Conservation (phyloP, 805 yeast genomes). For the Zygosaccharomyces gambellarensis region DNA sequence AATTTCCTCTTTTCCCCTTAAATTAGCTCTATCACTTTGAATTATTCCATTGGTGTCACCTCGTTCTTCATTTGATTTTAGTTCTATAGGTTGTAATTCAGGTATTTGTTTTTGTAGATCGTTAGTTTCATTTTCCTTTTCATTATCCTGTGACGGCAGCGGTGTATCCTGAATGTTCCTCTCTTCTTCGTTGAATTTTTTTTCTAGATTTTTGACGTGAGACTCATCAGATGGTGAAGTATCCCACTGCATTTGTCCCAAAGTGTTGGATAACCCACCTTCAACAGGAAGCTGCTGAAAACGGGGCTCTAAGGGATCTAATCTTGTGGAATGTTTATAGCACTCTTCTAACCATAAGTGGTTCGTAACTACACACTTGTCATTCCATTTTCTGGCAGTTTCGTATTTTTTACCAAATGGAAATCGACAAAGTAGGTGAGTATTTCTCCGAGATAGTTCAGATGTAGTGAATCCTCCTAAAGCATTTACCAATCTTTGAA, state of each 20-base stretch:
- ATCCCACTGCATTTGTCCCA: slow-evolving; percentile 11
- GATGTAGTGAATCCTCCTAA: slow-evolving; percentile 78
- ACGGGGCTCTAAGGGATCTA: slow-evolving; percentile 9
- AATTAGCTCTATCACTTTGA: too few relatives aligned
- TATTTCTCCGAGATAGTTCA: slow-evolving; percentile 55
- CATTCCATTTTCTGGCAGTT: slow-evolving; percentile 66
- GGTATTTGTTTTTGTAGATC: neutral
- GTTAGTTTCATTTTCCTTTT: neutral
- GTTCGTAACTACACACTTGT: slow-evolving; percentile 43
- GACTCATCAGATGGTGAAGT: neutral
- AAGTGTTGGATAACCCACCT: slow-evolving; percentile 12
- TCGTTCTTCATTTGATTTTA: neutral
- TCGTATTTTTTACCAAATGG: slow-evolving; percentile 68
- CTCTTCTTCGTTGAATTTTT: neutral
- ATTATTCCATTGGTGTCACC: too few relatives aligned
- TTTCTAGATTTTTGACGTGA: neutral
- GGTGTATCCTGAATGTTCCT: neutral
- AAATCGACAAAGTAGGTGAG: slow-evolving; percentile 66
- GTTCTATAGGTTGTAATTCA: neutral
- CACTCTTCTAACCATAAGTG: slow-evolving; percentile 89
- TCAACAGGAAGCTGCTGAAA: slow-evolving; percentile 14
- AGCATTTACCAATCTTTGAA: slow-evolving; percentile 56
- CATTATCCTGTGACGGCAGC: neutral
- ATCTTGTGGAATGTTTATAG: slow-evolving; percentile 32
- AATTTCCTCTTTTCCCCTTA: too few relatives aligned